Base-by-base conservation (phyloP, 2,329 filamentous ascomycete species). In the Dactylellina parvicollis region DNA sequence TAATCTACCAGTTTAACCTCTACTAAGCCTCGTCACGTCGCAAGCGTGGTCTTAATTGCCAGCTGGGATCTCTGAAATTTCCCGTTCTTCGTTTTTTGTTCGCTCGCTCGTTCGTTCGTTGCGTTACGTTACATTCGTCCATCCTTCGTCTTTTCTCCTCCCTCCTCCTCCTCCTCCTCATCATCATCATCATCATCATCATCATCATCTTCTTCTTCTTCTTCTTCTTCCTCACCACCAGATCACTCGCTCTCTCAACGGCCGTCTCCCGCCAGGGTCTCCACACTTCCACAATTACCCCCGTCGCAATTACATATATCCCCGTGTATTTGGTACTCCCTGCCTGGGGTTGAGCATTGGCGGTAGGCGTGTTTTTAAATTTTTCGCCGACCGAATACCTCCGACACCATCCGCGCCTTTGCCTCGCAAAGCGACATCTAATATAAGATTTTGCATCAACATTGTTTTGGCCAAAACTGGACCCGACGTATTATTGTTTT, bases 201-300 rank as follows among this genome's bases (percentile, higher is more conserved):
- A 32, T 32, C 30, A 5, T 32, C 30, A 5, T 32, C 30, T 46
- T 46, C 5, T 46, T 49, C n/a, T 24, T 44, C 22, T 49, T 24
- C 20, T 34, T 46, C 18, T n/a, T 50, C 34, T 49, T 62, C 44
- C 14, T 49, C 44, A 55, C 34, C 12, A 44, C 8, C 30, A 32
- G n/a, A n/a, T n/a, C 47, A 40, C 3, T 12, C 26, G n/a, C 26
- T 40, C 24, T 44, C 22, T 40, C 26, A n/a, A 40, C 46, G 32
- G 47, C 34, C 10, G 55, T 60, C 16, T 55, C 60, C 12, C 73
- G 75, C 30, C 52, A 24, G 46, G 24, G 46, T 14, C 30, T 46
- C 49, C 22, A 55, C 47, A 65, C 67, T 30, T 44, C 54, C 32
- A 38, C 69, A 28, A 30, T 66, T 44, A 28, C 44, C 62, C 22